Conservation (phyloP, 176 grass and related monocot species). For the Tillandsia fasciculata region DNA sequence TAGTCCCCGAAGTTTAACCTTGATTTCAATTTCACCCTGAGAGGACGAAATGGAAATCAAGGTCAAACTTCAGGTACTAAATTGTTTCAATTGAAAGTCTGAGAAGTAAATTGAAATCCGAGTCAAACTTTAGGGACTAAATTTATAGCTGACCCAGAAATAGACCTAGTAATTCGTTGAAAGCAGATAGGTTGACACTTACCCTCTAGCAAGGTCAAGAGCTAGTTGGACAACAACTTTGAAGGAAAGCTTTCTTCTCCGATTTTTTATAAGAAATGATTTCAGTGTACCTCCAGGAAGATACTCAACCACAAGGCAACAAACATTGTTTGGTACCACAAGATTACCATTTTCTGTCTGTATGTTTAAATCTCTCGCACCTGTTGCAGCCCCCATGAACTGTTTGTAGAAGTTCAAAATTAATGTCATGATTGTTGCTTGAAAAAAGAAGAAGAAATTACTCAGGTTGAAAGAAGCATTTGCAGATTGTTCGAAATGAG, state of each 20-base stretch:
- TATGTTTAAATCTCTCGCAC: constrained; percentile 83
- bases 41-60: no score
- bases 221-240: constrained; percentile 85
- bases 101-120: neutral
- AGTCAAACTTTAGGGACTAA: no score
- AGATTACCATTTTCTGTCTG: constrained; percentile 87
- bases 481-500: no score
- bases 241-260: constrained; percentile 92
- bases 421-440: constrained; percentile 24
- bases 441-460: constrained; percentile 16
- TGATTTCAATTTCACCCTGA: no score
- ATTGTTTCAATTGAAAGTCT: no score
- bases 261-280: constrained; percentile 97
- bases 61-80: no score
- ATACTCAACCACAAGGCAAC: constrained; percentile 90
- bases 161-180: neutral
- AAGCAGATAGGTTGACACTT: constrained; percentile 10
- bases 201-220: constrained; percentile 95
- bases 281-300: constrained; percentile 93
- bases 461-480: neutral
- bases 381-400: constrained; percentile 97
- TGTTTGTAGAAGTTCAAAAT: constrained; percentile 27
- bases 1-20: no score
- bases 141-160: no score
- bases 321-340: constrained; percentile 85